Percentiles rank a stretch among this genome's conserved stretches.
phyloP scores from a whole-genome alignment of 1,284 basidiomycete genomes.

The Rhodofomes roseus region DNA sequence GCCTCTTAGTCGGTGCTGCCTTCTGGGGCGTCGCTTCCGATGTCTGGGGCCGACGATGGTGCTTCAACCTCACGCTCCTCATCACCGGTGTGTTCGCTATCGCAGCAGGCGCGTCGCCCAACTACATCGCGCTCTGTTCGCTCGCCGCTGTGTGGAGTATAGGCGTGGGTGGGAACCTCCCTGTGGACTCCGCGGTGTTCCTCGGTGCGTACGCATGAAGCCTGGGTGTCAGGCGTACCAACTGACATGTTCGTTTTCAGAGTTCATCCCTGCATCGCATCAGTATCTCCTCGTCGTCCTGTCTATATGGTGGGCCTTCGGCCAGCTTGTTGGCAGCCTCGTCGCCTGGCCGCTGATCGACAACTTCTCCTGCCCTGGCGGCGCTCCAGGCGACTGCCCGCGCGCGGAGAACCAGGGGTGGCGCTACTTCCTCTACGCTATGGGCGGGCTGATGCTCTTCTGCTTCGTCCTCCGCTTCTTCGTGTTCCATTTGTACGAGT shows the following conservation, averaged over 20 bases:
- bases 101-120: slow-evolving; percentile 55
- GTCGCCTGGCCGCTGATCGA: slow-evolving; percentile 67
- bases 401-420: slow-evolving; percentile 64
- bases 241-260: slow-evolving; percentile 24
- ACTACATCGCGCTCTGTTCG: slow-evolving; percentile 47
- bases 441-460: slow-evolving; percentile 60
- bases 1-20: slow-evolving; percentile 62
- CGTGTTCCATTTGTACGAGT: slow-evolving; percentile 72
- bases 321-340: slow-evolving; percentile 55
- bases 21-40: slow-evolving; percentile 61
- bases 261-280: slow-evolving; percentile 56
- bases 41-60: slow-evolving; percentile 61
- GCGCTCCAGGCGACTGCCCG: slow-evolving; percentile 33
- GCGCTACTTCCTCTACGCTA: slow-evolving; percentile 65
- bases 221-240: background rate
- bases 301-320: slow-evolving; percentile 65
- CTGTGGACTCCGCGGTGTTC: slow-evolving; percentile 79
- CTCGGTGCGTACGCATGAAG: slow-evolving; percentile 44
- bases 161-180: slow-evolving; percentile 70
- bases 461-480: slow-evolving; percentile 69
- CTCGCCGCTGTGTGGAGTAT: slow-evolving; percentile 55
- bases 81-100: slow-evolving; percentile 68
- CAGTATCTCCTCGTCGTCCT: slow-evolving; percentile 63
- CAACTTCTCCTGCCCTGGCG: slow-evolving; percentile 49
- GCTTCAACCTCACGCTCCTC: slow-evolving; percentile 73